Evolutionary conservation across 352 stramenopile species (phyloP), one percentile per base, ranked within the genome.

Genomic region (Phytophthora tubulina): DNA sequence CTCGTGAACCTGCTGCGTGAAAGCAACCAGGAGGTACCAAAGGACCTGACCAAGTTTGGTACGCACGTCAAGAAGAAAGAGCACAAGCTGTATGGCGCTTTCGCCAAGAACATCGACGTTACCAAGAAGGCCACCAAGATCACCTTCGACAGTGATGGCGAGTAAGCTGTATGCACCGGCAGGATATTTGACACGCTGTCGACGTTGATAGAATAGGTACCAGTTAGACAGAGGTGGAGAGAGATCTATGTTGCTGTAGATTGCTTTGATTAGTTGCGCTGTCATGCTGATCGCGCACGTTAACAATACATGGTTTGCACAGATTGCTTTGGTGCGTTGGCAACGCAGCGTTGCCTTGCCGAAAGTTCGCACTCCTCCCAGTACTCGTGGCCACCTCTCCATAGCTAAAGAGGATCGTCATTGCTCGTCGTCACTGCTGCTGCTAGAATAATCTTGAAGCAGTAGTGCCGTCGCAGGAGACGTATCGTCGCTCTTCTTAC

Each of bases 31-130:
- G 60, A 86, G 30, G 91, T 99, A 63, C 97, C 97, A 3, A 87
- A 95, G 31, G 97, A 97, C 50, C 82, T 99, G 38, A 94, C 97
- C 73, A 98, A 98, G 76, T 99, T 99, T 80, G 97, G 97, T 66
- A 99, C 97, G 65, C 98, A 98, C 36, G 98, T 99, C 52, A 99
- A 99, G 86, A 99, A 99, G 89, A 99, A 99, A 93, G 96, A 99
- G 80, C 97, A 99, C 91, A 99, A 99, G 75, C 78, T 99, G 17
- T 99, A 99, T 75, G 98, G 98, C 51, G 98, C 96, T 52, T 98
- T 98, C 49, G 94, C 95, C 41, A 98, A 97, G 76, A 91, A 96
- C 65, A 92, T 97, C 42, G 93, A 97, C 74, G 93, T 97, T 76
- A 86, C 62, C 65, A 99, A 99, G 82, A 98, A 99, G 78, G 95